Percentiles rank a stretch among this genome's conserved stretches.
phyloP scores from a whole-genome alignment of 176 grass and related monocot species.

The Hordeum vulgare region DNA sequence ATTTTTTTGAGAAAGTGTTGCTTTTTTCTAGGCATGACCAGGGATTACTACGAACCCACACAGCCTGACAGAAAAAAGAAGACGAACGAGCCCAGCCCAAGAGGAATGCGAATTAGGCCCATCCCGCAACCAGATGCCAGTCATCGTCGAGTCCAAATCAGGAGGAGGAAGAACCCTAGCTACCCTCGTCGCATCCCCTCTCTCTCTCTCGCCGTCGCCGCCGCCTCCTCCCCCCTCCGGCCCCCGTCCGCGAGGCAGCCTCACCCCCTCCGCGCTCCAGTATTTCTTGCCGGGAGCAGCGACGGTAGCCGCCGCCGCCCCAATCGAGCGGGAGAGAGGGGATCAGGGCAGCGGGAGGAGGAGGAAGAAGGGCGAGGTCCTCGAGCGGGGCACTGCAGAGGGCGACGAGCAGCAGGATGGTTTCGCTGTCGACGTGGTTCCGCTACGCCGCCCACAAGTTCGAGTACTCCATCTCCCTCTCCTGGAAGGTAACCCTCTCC shows the following conservation, averaged over 20 bases:
- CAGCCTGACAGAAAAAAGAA: neutral
- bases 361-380: neutral
- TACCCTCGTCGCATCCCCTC: neutral
- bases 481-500: conserved; percentile 49
- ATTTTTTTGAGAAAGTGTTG: no score
- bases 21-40: no score
- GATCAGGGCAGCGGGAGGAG: neutral
- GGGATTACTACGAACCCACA: no score
- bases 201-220: neutral
- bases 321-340: neutral
- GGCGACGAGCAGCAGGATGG: conserved; percentile 30
- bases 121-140: neutral
- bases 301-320: neutral
- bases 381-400: neutral
- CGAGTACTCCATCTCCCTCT: conserved; percentile 75
- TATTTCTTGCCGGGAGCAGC: neutral
- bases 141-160: conserved; percentile 10
- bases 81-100: neutral
- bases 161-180: neutral
- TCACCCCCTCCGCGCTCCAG: neutral
- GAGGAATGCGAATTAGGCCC: neutral
- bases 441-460: conserved; percentile 87
- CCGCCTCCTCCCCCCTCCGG: neutral
- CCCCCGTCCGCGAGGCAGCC: neutral
- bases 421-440: conserved; percentile 73